Percentiles rank a stretch among this genome's conserved stretches.
Conservation (phyloP, 371 early-diverging fungal species). For the Entomophthora muscae region DNA sequence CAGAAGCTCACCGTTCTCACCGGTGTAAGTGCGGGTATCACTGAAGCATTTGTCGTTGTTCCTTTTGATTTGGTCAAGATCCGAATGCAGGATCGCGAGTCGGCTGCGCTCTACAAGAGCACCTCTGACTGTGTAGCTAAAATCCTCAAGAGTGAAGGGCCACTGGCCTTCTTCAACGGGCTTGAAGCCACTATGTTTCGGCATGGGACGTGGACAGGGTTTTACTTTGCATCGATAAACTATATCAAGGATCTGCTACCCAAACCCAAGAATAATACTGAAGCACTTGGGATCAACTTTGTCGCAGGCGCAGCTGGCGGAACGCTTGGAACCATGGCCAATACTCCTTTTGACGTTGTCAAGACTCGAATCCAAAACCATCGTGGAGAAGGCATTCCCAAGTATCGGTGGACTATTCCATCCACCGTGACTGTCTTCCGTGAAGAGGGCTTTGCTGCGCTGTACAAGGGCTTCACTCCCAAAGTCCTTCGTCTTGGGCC, state of each 20-base stretch:
- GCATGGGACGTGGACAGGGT: conserved; percentile 87
- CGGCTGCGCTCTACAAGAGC: conserved; percentile 51
- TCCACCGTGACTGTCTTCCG: conserved; percentile 56
- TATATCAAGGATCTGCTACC: conserved; percentile 47
- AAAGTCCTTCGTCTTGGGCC: conserved; percentile 94
- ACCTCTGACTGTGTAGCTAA: conserved; percentile 54
- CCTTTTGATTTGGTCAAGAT: conserved; percentile 92
- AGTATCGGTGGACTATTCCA: conserved; percentile 81
- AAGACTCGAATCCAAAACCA: conserved; percentile 92
- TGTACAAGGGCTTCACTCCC: conserved; percentile 92
- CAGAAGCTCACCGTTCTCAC: conserved; percentile 66
- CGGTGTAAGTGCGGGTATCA: conserved; percentile 83
- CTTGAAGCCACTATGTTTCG: conserved; percentile 89
- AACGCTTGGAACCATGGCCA: conserved; percentile 81
- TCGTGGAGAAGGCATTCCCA: conserved; percentile 27
- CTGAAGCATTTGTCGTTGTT: conserved; percentile 84
- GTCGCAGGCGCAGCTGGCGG: conserved; percentile 91
- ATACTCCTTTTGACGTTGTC: conserved; percentile 94
- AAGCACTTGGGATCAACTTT: conserved; percentile 68
- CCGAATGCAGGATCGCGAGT: conserved; percentile 62
- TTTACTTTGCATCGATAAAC: conserved; percentile 80
- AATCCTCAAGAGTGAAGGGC: conserved; percentile 54
- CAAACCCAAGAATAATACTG: conserved; percentile 60
- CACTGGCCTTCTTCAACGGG: conserved; percentile 77
- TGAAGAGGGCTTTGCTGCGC: conserved; percentile 82